Conservation (phyloP, 768 basidiomycete species). For the Serpula lacrymans region DNA sequence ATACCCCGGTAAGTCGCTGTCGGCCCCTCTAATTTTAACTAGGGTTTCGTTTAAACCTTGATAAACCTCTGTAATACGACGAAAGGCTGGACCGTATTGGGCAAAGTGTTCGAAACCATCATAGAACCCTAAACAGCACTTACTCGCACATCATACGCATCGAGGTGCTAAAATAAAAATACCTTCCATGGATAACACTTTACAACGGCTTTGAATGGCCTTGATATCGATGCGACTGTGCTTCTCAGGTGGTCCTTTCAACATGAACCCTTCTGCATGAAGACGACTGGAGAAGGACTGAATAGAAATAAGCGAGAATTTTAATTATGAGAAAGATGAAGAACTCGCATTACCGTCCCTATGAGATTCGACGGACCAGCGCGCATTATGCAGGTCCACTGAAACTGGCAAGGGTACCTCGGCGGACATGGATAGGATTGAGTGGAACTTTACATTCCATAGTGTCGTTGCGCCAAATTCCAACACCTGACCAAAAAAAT, state of each 20-base stretch:
- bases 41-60: conserved; percentile 22
- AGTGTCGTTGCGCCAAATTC: conserved; percentile 2
- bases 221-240: neutral
- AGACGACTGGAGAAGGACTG: no score
- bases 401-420: conserved; percentile 1
- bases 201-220: conserved; percentile 1
- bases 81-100: conserved; percentile 28
- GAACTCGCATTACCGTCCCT: no score
- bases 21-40: conserved; percentile 20
- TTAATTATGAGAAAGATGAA: no score
- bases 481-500: conserved; percentile 1
- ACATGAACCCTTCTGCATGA: conserved; percentile 6
- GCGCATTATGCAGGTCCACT: neutral
- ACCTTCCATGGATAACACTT: neutral
- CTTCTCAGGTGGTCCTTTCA: neutral
- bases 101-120: conserved; percentile 24
- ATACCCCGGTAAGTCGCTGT: conserved; percentile 10
- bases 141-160: no score
- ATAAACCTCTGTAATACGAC: conserved; percentile 21
- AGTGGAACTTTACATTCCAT: conserved; percentile 1
- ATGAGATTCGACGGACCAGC: neutral
- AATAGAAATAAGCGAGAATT: no score
- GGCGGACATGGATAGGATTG: conserved; percentile 1
- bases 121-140: conserved; percentile 25
- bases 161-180: neutral